These are phyloP conservation scores for Sordariomycetes sp. DNA, from an alignment of 2,329 filamentous ascomycete genomes.

Conservation along the genomic window DNA sequence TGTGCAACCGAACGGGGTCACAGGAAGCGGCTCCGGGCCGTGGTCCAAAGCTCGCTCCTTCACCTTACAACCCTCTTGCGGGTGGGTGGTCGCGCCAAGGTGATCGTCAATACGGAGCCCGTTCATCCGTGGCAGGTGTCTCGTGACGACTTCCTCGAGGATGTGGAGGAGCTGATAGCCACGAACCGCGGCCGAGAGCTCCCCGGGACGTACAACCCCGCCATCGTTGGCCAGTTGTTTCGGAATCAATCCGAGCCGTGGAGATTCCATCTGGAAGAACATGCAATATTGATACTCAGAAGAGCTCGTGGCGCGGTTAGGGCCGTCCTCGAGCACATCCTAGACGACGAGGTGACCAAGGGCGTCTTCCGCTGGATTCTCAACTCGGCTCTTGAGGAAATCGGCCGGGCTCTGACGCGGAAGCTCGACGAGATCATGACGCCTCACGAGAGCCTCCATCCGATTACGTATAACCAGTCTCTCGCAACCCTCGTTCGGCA, in stretches of 20 bases:
- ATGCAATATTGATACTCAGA: slow-evolving; percentile 6
- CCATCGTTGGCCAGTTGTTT: slow-evolving; percentile 10
- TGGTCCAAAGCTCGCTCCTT: slow-evolving; percentile 14
- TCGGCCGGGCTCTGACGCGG: background rate
- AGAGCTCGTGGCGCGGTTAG: background rate
- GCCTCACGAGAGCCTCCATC: slow-evolving; percentile 6
- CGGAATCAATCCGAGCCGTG: slow-evolving; percentile 9
- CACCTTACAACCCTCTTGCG: slow-evolving; percentile 12
- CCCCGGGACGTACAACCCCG: slow-evolving; percentile 9
- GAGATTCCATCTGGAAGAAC: slow-evolving; percentile 5
- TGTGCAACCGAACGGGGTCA: slow-evolving; percentile 20
- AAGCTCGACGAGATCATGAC: background rate
- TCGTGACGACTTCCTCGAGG: background rate
- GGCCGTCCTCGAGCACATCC: background rate
- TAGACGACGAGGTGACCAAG: background rate
- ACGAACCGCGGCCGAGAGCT: slow-evolving; percentile 10
- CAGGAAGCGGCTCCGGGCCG: slow-evolving; percentile 13
- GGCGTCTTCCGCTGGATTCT: background rate
- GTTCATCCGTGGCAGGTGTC: slow-evolving; percentile 8
- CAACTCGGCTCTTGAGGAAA: background rate
- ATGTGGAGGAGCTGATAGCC: slow-evolving; percentile 2
- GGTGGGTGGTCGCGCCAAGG: background rate
- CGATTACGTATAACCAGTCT: slow-evolving; percentile 12
- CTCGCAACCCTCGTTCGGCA: slow-evolving; percentile 9
- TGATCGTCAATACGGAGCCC: background rate